These are phyloP conservation scores for Onygenales sp. DNA, from an alignment of 2,329 filamentous ascomycete genomes.

Conservation along the genomic window DNA sequence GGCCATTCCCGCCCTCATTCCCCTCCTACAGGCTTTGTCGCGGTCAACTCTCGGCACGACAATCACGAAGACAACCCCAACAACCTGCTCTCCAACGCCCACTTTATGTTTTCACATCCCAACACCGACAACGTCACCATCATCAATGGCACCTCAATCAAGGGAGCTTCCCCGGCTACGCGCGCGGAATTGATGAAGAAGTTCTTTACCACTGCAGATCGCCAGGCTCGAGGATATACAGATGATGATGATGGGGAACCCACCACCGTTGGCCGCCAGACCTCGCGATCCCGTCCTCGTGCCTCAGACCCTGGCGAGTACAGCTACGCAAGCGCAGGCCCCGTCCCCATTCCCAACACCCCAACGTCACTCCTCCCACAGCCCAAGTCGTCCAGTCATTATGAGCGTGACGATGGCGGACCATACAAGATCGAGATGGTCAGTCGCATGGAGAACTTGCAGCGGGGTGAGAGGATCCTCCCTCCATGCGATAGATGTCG, in stretches of 20 bases:
- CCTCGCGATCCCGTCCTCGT: constrained; percentile 22
- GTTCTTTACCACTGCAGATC: constrained; percentile 52
- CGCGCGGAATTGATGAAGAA: constrained; percentile 53
- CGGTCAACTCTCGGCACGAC: constrained; percentile 46
- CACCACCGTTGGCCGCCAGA: constrained; percentile 18
- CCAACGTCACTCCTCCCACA: constrained; percentile 44
- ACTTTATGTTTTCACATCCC: constrained; percentile 32
- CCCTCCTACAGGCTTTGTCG: constrained; percentile 45
- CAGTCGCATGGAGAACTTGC: constrained; percentile 63
- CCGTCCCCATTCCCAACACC: constrained; percentile 47
- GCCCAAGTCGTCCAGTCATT: constrained; percentile 33
- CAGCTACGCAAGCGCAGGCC: constrained; percentile 24
- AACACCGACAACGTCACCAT: constrained; percentile 38
- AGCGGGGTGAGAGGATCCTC: constrained; percentile 63
- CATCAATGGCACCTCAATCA: constrained; percentile 39
- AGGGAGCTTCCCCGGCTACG: constrained; percentile 47
- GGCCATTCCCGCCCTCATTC: constrained; percentile 30
- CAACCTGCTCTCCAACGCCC: constrained; percentile 23
- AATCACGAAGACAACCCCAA: constrained; percentile 26
- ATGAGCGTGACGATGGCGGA: constrained; percentile 48
- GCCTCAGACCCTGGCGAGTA: constrained; percentile 28
- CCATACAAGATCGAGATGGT: constrained; percentile 59
- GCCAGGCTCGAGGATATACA: constrained; percentile 31
- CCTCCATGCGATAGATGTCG: constrained; percentile 80
- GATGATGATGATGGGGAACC: constrained; percentile 18